Conservation (phyloP, 768 basidiomycete species). For the Fomitopsis pulvina region DNA sequence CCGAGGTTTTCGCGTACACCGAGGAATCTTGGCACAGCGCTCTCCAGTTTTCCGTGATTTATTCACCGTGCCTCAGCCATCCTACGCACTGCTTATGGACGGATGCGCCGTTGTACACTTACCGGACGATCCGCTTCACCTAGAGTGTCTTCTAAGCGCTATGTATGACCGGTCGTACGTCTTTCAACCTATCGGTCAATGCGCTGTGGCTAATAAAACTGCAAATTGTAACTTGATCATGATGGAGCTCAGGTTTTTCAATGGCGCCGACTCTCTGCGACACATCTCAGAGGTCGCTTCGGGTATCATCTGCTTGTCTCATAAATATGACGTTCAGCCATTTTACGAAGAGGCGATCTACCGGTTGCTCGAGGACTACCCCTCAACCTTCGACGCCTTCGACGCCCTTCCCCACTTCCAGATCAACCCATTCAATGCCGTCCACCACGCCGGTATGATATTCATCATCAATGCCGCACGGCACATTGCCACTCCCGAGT, state of each 20-base stretch:
- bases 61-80: slow-evolving; percentile 7
- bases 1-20: slow-evolving; percentile 10
- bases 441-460: background rate
- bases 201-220: background rate
- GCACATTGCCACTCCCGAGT: background rate
- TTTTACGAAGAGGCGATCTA: background rate
- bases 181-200: background rate
- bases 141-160: slow-evolving; percentile 1
- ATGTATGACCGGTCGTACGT: slow-evolving; percentile 1
- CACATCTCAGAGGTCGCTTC: background rate
- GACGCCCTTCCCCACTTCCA: background rate
- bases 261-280: background rate
- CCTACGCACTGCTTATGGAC: background rate
- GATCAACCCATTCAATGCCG: background rate
- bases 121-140: slow-evolving; percentile 4
- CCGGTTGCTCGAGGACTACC: background rate
- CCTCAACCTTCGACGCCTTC: background rate
- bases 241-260: background rate
- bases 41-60: slow-evolving; percentile 12
- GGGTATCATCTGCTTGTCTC: background rate
- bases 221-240: background rate
- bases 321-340: slow-evolving; percentile 4
- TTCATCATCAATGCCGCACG: slow-evolving; percentile 1
- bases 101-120: slow-evolving; percentile 10
- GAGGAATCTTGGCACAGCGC: slow-evolving; percentile 11